Evolutionary conservation across 2,329 filamentous ascomycete species (phyloP).

Genomic region (Xylaria polymorpha): DNA sequence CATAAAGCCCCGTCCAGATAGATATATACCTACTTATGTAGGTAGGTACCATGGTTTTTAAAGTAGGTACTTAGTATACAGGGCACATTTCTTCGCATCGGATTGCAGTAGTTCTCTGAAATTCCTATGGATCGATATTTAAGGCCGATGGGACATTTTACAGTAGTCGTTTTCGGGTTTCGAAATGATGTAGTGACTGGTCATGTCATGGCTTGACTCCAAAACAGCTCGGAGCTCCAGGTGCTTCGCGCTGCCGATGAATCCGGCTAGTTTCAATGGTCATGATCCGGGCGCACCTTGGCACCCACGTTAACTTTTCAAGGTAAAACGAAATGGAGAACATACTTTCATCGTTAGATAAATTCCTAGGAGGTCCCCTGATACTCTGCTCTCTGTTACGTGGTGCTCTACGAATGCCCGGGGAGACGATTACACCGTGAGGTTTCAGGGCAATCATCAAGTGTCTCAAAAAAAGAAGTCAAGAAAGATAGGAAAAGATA

Average conservation of each 20-base stretch:
- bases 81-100: not conserved
- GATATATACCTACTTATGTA: too few relatives aligned
- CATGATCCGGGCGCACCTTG: constrained; percentile 4
- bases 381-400: not conserved
- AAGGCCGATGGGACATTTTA: not conserved
- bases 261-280: constrained; percentile 9
- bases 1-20: constrained; percentile 1
- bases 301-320: constrained; percentile 8
- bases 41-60: not conserved
- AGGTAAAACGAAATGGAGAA: not conserved
- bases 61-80: not conserved
- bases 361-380: not conserved
- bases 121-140: not conserved
- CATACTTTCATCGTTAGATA: constrained; percentile 3
- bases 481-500: not conserved
- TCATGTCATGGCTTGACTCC: not conserved
- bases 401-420: not conserved
- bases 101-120: not conserved
- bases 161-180: not conserved
- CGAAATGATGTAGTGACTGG: not conserved
- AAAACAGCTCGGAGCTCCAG: constrained; percentile 11
- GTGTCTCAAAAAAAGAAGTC: constrained; percentile 1
- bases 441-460: constrained; percentile 1
- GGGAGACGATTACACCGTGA: not conserved
- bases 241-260: constrained; percentile 7